Conservation (phyloP, 164 flowering plant species). For the Magnolia kwangsiensis region DNA sequence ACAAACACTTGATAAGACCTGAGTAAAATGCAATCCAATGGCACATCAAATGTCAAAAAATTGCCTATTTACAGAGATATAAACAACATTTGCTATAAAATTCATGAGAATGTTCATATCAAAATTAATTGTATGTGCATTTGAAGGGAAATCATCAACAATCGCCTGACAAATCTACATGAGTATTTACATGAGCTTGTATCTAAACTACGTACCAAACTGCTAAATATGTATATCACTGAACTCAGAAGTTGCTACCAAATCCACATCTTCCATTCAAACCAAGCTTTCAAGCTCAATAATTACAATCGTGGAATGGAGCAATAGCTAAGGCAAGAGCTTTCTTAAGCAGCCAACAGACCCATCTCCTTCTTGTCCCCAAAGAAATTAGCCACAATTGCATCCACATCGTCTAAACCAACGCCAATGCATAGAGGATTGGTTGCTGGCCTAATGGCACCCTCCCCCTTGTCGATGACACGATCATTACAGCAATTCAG, state of each 20-base stretch:
- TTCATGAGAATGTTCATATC: too few relatives aligned
- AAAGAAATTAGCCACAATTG: slow-evolving; percentile 37
- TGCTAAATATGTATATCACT: neutral
- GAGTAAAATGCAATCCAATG: too few relatives aligned
- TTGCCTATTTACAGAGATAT: too few relatives aligned
- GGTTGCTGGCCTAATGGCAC: slow-evolving; percentile 18
- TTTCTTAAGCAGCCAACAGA: slow-evolving; percentile 17
- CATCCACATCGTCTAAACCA: slow-evolving; percentile 49
- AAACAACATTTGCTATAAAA: too few relatives aligned
- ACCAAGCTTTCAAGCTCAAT: neutral
- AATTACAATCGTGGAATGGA: too few relatives aligned
- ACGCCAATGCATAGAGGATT: slow-evolving; percentile 48
- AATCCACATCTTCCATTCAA: neutral
- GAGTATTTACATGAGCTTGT: neutral
- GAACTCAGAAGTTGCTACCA: too few relatives aligned
- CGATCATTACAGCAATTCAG: slow-evolving; percentile 12
- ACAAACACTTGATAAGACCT: too few relatives aligned
- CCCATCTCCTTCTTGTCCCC: slow-evolving; percentile 21
- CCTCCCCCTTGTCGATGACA: slow-evolving; percentile 11
- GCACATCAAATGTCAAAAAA: too few relatives aligned
- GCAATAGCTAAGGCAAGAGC: neutral
- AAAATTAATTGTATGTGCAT: neutral
- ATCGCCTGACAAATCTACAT: neutral
- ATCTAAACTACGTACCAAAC: neutral
- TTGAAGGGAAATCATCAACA: neutral